Percentiles rank a stretch among this genome's conserved stretches.
Conservation (phyloP, 306 rosid species). For the Dalbergia cultrata region DNA sequence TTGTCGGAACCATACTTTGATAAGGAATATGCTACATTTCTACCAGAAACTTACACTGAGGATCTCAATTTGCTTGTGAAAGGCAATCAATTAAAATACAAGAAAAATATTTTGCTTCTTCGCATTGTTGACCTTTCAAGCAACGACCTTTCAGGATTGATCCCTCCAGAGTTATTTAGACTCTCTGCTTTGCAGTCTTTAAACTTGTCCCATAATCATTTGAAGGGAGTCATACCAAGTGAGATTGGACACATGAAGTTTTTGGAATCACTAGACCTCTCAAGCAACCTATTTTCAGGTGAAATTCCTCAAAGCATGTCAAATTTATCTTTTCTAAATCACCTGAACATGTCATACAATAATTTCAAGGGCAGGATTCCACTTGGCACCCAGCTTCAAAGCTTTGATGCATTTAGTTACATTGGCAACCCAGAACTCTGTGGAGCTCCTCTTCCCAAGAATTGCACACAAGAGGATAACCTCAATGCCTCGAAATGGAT, state of each 20-base stretch:
- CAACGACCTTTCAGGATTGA: no score
- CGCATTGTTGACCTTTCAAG: conserved; percentile 22
- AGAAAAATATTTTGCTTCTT: neutral
- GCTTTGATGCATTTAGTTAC: no score
- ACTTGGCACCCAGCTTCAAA: no score
- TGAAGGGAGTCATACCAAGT: no score
- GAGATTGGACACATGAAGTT: no score
- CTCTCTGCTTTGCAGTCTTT: no score
- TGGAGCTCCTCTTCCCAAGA: no score
- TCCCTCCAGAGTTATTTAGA: no score
- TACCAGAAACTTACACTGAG: neutral
- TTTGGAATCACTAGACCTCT: no score
- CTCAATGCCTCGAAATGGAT: neutral
- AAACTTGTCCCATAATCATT: no score
- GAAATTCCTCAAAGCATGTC: conserved; percentile 24
- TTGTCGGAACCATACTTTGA: neutral
- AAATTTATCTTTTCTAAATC: neutral
- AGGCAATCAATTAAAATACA: neutral
- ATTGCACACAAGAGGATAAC: neutral
- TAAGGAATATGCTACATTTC: neutral
- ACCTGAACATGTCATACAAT: conserved; percentile 12
- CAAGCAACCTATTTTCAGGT: neutral
- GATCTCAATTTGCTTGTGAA: neutral
- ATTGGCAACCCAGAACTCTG: no score
- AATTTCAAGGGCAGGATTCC: no score